Base-by-base conservation (phyloP, 371 early-diverging fungal species). In the Mucor sp. region DNA sequence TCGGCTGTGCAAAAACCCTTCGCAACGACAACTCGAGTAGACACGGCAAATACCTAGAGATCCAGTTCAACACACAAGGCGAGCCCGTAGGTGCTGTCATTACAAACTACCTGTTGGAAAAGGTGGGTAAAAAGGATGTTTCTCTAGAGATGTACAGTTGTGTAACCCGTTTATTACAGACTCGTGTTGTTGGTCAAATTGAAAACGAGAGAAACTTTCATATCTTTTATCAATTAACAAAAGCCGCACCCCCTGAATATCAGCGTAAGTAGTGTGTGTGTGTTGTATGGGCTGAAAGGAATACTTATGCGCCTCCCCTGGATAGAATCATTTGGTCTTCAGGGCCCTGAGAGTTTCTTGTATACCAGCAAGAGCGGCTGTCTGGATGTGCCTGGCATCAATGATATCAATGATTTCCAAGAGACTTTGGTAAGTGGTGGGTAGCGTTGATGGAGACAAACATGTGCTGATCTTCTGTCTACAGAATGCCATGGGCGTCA, bases 1-100 rank as follows among this genome's bases (percentile, higher is more conserved):
- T 99, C 87, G 99, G 99, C 58, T 99, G 99, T 83, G 99, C 99
- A 48, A 99, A 99, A 77, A 99, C 99, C 2, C 76, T 97, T 65
- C 89, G 97, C 70, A 99, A 99, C 85, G 96, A 99, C 81, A 99
- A 99, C 81, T 97, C 97, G 2, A 93, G 94, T 87, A 92, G 99
- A 25, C 99, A 99, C 78, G 94, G 98, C 41, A 99, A 99, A 87
- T 99, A 99, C 78, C 92, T 99, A 53, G 97, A 97, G 79, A 97
- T 99, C 75, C 94, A 96, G 73, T 99, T 99, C 79, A 95, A 94
- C 74, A 66, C 83, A 15, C 89, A 92, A 66, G 97, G 95, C 27
- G 94, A 95, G 64, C 99, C 99, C 19, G 91, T 94, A 39, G 99
- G 99, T 62, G 99, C 99, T 19, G 89, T 93, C 62, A 99, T 99